These are phyloP conservation scores for Candida palmyrensis DNA, from an alignment of 805 yeast species.

Conservation along the genomic window DNA sequence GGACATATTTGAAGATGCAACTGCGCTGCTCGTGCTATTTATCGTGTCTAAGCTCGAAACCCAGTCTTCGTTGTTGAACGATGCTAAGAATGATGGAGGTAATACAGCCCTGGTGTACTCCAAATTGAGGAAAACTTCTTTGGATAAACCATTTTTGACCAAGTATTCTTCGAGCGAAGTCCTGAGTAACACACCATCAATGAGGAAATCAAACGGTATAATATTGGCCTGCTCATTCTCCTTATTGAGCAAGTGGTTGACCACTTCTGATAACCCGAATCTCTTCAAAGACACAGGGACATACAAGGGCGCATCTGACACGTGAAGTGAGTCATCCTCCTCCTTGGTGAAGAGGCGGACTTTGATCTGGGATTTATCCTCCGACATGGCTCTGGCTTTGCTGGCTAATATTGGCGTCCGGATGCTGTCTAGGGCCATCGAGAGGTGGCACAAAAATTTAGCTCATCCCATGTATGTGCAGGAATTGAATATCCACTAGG, in stretches of 20 bases:
- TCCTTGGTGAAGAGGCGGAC: constrained; percentile 85
- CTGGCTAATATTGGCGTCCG: too few relatives aligned
- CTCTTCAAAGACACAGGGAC: constrained; percentile 86
- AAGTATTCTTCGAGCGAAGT: constrained; percentile 78
- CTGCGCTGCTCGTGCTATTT: constrained; percentile 27
- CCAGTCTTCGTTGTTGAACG: constrained; percentile 95
- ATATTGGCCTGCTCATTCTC: constrained; percentile 46
- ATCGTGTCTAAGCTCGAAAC: constrained; percentile 66
- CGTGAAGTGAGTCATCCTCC: constrained; percentile 64
- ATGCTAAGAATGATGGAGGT: constrained; percentile 89
- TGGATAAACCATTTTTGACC: constrained; percentile 68
- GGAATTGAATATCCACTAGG: too few relatives aligned
- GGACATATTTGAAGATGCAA: constrained; percentile 15
- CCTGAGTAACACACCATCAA: constrained; percentile 78
- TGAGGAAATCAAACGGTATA: constrained; percentile 88
- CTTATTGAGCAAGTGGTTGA: constrained; percentile 71
- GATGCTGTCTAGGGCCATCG: too few relatives aligned
- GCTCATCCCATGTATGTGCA: constrained; percentile 1
- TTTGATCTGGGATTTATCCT: constrained; percentile 61
- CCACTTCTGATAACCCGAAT: constrained; percentile 91
- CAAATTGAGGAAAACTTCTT: constrained; percentile 71
- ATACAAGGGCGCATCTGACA: constrained; percentile 71
- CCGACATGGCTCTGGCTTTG: constrained; percentile 18
- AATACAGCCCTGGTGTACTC: constrained; percentile 91
- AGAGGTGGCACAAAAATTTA: constrained; percentile 1